Conservation (phyloP, 495 filamentous ascomycete species). For the Endocarpon pusillum region DNA sequence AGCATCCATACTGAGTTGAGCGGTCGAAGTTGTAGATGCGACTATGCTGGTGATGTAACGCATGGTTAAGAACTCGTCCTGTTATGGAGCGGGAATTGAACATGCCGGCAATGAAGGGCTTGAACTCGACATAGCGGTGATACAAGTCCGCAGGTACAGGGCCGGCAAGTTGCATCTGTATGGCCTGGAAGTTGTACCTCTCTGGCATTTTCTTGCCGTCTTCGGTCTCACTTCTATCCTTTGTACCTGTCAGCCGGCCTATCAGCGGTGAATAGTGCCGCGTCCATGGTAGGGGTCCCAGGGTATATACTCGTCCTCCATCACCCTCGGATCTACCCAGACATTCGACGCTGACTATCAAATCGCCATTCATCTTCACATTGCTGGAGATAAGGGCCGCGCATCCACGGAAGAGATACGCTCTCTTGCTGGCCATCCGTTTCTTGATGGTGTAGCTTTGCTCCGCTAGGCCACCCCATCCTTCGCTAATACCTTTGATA, state of each 20-base stretch:
- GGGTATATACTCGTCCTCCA: conserved; percentile 62
- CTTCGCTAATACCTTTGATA: conserved; percentile 35
- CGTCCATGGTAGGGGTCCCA: conserved; percentile 59
- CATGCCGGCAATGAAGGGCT: conserved; percentile 75
- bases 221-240: conserved; percentile 35
- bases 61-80: conserved; percentile 63
- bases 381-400: conserved; percentile 36
- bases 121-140: conserved; percentile 85
- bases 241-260: conserved; percentile 61
- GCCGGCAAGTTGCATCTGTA: conserved; percentile 73
- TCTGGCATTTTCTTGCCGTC: conserved; percentile 31
- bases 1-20: conserved; percentile 48
- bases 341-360: conserved; percentile 54
- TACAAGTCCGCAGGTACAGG: conserved; percentile 66
- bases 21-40: conserved; percentile 78
- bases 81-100: conserved; percentile 60
- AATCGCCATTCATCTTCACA: conserved; percentile 37
- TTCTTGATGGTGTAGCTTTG: conserved; percentile 59
- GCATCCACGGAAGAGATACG: conserved; percentile 53
- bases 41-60: conserved; percentile 75
- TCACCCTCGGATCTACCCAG: conserved; percentile 58
- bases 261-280: conserved; percentile 83
- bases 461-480: conserved; percentile 51
- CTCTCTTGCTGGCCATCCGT: conserved; percentile 67
- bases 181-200: conserved; percentile 64